Evolutionary conservation across 352 stramenopile species (phyloP).

Genomic region (Phytophthora fragariae): DNA sequence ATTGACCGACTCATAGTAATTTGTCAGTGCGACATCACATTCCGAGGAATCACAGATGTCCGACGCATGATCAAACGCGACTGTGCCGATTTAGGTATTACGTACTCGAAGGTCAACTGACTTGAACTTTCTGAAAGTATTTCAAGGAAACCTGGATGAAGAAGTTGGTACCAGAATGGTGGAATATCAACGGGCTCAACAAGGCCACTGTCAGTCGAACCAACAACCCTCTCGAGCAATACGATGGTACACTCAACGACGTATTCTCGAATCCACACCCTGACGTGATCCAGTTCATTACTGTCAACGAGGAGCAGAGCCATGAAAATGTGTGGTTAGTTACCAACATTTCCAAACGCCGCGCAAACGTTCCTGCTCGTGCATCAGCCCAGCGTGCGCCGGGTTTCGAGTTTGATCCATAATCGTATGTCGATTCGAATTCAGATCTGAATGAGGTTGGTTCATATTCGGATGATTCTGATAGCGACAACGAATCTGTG

Average conservation of each 20-base stretch:
- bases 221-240: not conserved
- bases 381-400: not conserved
- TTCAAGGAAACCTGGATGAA: constrained; percentile 17
- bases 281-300: constrained; percentile 5
- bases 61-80: not conserved
- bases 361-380: not conserved
- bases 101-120: not conserved
- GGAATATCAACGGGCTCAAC: not conserved
- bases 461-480: not conserved
- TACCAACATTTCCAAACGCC: constrained; percentile 17
- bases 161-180: not conserved
- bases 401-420: constrained; percentile 1
- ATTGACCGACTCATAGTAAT: constrained; percentile 9
- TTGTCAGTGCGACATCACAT: not conserved
- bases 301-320: constrained; percentile 8
- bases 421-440: not conserved
- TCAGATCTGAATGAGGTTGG: not conserved
- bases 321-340: constrained; percentile 4
- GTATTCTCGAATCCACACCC: not conserved
- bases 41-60: not conserved
- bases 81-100: not conserved
- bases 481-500: not conserved
- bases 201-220: not conserved
- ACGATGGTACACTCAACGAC: not conserved
- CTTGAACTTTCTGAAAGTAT: not conserved